Base-by-base conservation (phyloP, 495 filamentous ascomycete genomes). In the Aspergillus hancockii region DNA sequence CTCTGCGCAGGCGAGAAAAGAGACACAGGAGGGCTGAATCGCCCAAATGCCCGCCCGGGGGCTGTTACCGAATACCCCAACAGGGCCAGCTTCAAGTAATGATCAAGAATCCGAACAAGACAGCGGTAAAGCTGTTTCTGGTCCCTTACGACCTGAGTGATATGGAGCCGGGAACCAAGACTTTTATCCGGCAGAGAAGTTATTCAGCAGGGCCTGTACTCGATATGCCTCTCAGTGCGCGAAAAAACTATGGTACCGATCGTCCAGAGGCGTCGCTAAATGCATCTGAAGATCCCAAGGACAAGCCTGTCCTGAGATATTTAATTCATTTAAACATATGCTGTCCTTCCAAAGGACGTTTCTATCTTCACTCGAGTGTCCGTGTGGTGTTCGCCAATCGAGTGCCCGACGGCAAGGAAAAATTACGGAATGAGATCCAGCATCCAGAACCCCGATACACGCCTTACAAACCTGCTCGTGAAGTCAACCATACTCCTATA, bases 311-410 rank as follows among this genome's bases (percentile, higher is more conserved):
- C 40, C 75, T 99, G 43, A 85, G 94, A 57, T 99, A 99, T 74
- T 81, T 99, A 18, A 85, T 97, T 54, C 94, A 99, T 70, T 69
- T 99, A 28, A 92, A 98, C 64, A 94, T 99, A 43, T 97, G 93
- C 70, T 91, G 89, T 69, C 87, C 93, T 9, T 86, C 86, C 2
- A 87, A 84, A 52, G 92, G 92, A 34, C 87, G 93, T 51, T 95
- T 87, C 72, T 99, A 90, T 63, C 77, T 99, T 3, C 91, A 98
- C 77, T 95, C 93, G 66, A 90, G 82, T 57, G 90, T 98, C 58
- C 85, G 94, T 31, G 91, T 99, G 47, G 94, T 99, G 3, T 99
- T 99, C 71, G 94, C 94, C 54, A 99, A 99, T 70, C 86, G 94
- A 28, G 95, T 97, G 3, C 94, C 95, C 0, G 94, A 99, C 67